Conservation (phyloP, 139 green algal species). For the Chlorella sp. region DNA sequence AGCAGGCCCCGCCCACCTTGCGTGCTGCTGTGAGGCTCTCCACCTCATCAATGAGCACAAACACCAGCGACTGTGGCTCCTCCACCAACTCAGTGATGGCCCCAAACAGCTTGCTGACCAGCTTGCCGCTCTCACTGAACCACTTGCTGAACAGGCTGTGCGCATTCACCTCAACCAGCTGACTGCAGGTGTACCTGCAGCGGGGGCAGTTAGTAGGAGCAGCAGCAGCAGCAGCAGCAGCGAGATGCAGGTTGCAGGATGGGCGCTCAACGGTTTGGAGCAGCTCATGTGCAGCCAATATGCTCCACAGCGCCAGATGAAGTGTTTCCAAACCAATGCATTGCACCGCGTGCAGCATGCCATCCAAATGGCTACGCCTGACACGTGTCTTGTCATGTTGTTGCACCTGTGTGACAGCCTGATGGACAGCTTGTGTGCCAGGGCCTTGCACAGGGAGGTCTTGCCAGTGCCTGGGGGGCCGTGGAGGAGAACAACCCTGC, state of each 20-base stretch:
- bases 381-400: no score
- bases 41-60: slow-evolving; percentile 94
- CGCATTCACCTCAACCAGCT: slow-evolving; percentile 96
- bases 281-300: no score
- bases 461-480: slow-evolving; percentile 82
- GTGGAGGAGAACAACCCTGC: slow-evolving; percentile 84
- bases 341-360: no score
- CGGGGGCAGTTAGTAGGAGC: no score
- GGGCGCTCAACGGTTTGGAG: no score
- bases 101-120: slow-evolving; percentile 75
- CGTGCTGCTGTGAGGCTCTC: slow-evolving; percentile 81
- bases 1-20: slow-evolving; percentile 40
- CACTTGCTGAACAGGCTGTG: slow-evolving; percentile 94
- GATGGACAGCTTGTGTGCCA: slow-evolving; percentile 49
- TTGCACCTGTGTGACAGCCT: slow-evolving; percentile 37
- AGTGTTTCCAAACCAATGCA: no score
- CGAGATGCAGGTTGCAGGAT: no score
- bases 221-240: no score
- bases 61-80: slow-evolving; percentile 80
- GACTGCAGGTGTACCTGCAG: no score
- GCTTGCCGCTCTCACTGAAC: slow-evolving; percentile 90
- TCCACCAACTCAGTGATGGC: slow-evolving; percentile 85
- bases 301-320: no score
- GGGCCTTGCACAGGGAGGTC: slow-evolving; percentile 73
- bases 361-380: no score